Evolutionary conservation across 148 eudicot genomes (phyloP).

Genomic region (Arctostaphylos glauca): DNA sequence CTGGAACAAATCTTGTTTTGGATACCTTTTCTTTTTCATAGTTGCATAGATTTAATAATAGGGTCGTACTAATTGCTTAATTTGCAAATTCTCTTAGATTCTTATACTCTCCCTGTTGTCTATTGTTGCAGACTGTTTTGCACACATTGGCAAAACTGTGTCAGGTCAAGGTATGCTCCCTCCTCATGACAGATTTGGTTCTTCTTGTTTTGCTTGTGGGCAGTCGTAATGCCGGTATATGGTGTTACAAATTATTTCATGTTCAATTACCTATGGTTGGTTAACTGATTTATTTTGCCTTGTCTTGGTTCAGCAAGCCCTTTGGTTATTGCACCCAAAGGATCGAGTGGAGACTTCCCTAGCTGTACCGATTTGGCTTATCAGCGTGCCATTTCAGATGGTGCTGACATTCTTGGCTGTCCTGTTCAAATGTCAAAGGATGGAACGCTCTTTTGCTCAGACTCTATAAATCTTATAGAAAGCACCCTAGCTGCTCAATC

Average conservation of each 20-base stretch:
- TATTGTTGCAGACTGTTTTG: conserved; percentile 60
- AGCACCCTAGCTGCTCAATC: conserved; percentile 53
- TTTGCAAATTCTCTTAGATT: background rate
- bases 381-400: conserved; percentile 66
- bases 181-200: conserved; percentile 8
- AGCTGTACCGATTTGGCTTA: conserved; percentile 75
- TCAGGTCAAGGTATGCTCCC: conserved; percentile 41
- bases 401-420: conserved; percentile 85
- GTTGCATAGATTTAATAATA: background rate
- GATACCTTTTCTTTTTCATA: background rate
- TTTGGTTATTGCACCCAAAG: conserved; percentile 58
- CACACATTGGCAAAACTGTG: conserved; percentile 53
- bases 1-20: background rate
- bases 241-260: background rate
- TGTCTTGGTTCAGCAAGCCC: conserved; percentile 46
- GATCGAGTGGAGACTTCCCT: conserved; percentile 86
- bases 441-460: conserved; percentile 75
- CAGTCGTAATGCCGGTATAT: background rate
- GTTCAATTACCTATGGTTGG: background rate
- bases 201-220: background rate
- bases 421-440: conserved; percentile 85
- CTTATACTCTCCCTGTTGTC: conserved; percentile 13
- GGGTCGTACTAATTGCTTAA: background rate
- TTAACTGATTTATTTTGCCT: background rate
- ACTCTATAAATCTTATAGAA: conserved; percentile 63